Base-by-base conservation (phyloP, 805 yeast genomes). In the Candida arabinofermentans region DNA sequence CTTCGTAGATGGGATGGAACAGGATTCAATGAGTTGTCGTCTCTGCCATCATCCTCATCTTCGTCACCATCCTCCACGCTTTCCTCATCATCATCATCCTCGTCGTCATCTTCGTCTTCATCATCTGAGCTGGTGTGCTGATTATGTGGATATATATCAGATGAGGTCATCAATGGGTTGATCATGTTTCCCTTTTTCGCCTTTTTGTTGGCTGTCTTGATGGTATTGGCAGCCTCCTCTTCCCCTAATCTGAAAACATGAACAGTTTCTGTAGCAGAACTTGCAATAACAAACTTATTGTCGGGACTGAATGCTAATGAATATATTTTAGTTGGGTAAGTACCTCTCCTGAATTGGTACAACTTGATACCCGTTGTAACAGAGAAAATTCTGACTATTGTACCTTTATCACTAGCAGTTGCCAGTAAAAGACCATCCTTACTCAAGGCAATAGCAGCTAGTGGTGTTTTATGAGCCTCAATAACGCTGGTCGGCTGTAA, bases 331-430 rank as follows among this genome's bases (percentile, higher is more conserved):
- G 98, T 85, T 2, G 95, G 95, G 58, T 91, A 91, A 2, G 93
- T 82, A 2, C 96, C 96, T 54, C 96, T 70, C 49, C 96, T 71
- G 62, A 86, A 87, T 64, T 88, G 93, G 46, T 75, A 81, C 23
- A 87, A 64, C 51, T 82, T 81, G 22, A 72, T 67, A 0, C 95
- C 95, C 0, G 83, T 75, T 5, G 79, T 77, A 0, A 90, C 85
- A 14, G 83, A 72, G 56, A 91, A 93, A 5, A 93, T 83, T 37
- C 98, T 67, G 3, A 91, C 78, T 29, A 93, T 81, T 0, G 98
- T 90, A 3, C 99, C 99, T 58, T 87, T 87, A 42, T 78, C 85
- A 2, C 96, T 87, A 9, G 97, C 95, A 0, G 97, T 88, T 1
- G 97, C 96, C 37, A 91, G 70, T 47, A 89, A 66, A 1, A 81